Conservation (phyloP, 148 eudicot genomes). For the Dianthus caryophyllus region DNA sequence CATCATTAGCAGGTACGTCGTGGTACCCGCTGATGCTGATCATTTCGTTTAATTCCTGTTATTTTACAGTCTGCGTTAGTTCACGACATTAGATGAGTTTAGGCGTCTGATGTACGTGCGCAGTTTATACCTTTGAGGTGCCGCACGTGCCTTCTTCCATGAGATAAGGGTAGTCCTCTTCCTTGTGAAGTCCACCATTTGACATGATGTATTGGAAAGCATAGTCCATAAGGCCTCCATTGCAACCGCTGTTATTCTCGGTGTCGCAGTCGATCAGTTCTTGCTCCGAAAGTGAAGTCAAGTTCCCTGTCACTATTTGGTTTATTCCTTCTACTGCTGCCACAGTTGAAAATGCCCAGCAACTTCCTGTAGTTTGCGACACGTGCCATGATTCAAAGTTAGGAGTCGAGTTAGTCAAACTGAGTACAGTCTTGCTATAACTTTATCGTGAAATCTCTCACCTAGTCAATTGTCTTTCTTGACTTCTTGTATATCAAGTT, state of each 20-base stretch:
- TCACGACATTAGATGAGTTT: not conserved
- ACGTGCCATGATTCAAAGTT: too few relatives aligned
- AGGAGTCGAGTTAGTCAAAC: too few relatives aligned
- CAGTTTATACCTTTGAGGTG: constrained; percentile 42
- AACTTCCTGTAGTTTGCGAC: constrained; percentile 56
- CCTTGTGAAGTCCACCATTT: constrained; percentile 79
- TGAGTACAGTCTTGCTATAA: too few relatives aligned
- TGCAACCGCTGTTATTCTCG: constrained; percentile 68
- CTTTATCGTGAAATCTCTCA: too few relatives aligned
- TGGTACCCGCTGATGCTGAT: constrained; percentile 83
- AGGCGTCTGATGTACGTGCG: too few relatives aligned
- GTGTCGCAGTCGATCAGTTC: constrained; percentile 91
- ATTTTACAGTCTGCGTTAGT: not conserved
- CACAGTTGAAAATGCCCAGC: constrained; percentile 98
- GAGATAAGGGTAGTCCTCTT: constrained; percentile 86
- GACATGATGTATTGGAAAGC: constrained; percentile 65
- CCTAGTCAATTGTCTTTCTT: too few relatives aligned
- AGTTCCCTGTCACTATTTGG: constrained; percentile 83
- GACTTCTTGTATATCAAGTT: too few relatives aligned
- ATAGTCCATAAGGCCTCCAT: constrained; percentile 96
- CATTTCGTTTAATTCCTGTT: constrained; percentile 32
- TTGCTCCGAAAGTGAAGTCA: constrained; percentile 84
- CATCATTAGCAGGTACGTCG: constrained; percentile 76
- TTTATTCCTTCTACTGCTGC: constrained; percentile 97
- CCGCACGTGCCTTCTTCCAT: constrained; percentile 99